A percentile compares a stretch with the other conserved stretches of the same genome.
Conservation (phyloP, 371 early-diverging fungal species). For the Umbelopsis sp. region DNA sequence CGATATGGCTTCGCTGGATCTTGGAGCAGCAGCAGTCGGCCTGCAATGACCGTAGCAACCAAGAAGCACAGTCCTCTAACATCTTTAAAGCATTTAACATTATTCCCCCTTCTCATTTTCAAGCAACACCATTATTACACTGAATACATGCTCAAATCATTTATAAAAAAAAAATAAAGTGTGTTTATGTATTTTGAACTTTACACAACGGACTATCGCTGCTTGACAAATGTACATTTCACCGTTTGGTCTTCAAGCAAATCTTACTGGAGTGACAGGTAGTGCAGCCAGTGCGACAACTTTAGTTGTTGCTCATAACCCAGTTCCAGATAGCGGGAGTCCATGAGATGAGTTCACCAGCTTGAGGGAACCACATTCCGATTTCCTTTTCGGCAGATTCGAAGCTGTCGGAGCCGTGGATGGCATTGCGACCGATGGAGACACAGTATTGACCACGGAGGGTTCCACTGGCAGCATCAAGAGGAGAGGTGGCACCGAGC, state of each 20-base stretch:
- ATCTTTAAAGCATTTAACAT: too few species aligned
- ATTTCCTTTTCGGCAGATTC: constrained; percentile 94
- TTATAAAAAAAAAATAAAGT: too few species aligned
- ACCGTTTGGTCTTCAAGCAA: too few species aligned
- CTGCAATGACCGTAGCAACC: not conserved
- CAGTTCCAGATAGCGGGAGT: constrained; percentile 47
- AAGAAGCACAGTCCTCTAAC: not conserved
- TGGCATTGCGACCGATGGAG: constrained; percentile 79
- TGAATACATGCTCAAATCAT: too few species aligned
- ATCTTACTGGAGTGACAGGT: too few species aligned
- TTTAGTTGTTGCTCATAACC: constrained; percentile 50
- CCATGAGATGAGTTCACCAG: constrained; percentile 54
- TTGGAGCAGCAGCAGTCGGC: constrained; percentile 26
- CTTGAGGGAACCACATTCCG: constrained; percentile 86
- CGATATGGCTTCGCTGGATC: constrained; percentile 29
- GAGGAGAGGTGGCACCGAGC: constrained; percentile 86
- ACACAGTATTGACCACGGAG: constrained; percentile 92
- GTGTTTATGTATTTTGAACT: too few species aligned
- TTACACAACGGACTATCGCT: too few species aligned
- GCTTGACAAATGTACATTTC: too few species aligned
- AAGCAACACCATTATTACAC: too few species aligned
- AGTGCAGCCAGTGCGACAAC: too few species aligned
- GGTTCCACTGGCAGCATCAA: constrained; percentile 87
- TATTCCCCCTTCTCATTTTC: too few species aligned
- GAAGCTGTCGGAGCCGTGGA: constrained; percentile 94